Base-by-base conservation (phyloP, 1,284 basidiomycete species). In the Ustilago sp. region DNA sequence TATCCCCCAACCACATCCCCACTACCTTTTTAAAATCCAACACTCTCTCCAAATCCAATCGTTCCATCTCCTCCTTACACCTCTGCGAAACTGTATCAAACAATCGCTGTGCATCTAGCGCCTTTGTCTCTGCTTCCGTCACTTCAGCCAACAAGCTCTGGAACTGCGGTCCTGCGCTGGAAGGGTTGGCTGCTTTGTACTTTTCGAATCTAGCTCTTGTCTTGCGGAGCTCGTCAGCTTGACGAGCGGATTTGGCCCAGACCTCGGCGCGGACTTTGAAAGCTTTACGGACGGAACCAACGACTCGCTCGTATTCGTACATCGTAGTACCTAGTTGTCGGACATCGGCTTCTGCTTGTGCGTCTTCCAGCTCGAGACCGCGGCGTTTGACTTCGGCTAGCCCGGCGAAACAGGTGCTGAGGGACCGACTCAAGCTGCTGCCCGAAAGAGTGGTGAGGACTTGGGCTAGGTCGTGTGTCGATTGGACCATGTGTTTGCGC, bases 1-100 rank as follows among this genome's bases (percentile, higher is more conserved):
- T 92, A 11, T 92, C 92, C 57, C 92, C 67, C 19, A 95, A 87
- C 87, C 93, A 94, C 1, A 88, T 88, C 80, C 92, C 65, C 19
- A 96, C 86, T 2, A 91, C 89, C 38, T 89, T 88, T 84, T 94
- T 19, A 86, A 96, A 94, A 83, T 96, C 94, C 53, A 93, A 91
- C 35, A 98, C 90, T 51, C 95, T 90, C 87, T 98, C 95, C 82
- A 91, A 90, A 87, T 99, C 96, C 84, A 99, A 98, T 38, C 95
- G 89, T n/a, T 91, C 91, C 81, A 97, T 91, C 87, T 99, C 97
- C 4, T 89, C 88, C 87, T 98, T 98, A 82, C 95, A 92, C 32
- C 97, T 88, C 76, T 91, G 91, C 34, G 94, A 93, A 7, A 93
- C 92, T 35, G 92, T 90, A 52, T 98, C 94, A 83, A 94, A 99